These are phyloP conservation scores for Austroboletus niveus DNA, from an alignment of 1,284 basidiomycete genomes.

Conservation along the genomic window DNA sequence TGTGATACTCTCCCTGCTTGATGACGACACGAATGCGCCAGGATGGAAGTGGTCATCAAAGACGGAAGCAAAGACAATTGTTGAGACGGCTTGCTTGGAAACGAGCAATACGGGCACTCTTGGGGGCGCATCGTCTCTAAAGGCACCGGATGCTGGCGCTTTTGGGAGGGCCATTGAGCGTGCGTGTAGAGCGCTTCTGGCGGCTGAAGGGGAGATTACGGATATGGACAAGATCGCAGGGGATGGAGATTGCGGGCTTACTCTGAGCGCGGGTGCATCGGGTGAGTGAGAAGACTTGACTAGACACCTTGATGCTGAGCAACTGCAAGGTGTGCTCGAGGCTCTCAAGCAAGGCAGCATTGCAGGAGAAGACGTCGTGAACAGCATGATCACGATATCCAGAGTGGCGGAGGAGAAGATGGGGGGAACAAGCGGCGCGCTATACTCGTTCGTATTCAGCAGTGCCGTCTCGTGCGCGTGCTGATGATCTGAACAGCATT, in stretches of 20 bases:
- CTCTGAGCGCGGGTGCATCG: conserved; percentile 71
- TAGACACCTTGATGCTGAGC: neutral
- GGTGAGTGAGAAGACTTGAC: conserved; percentile 28
- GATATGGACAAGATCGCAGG: conserved; percentile 81
- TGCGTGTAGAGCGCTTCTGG: conserved; percentile 70
- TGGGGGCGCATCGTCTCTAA: conserved; percentile 28
- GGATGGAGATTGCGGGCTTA: conserved; percentile 80
- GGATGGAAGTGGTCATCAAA: conserved; percentile 81
- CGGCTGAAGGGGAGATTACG: conserved; percentile 86
- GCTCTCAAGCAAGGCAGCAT: conserved; percentile 30
- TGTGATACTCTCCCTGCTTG: conserved; percentile 74
- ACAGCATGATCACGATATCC: conserved; percentile 66
- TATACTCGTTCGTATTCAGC: conserved; percentile 71
- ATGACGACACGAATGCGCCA: conserved; percentile 70
- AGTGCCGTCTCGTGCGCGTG: neutral
- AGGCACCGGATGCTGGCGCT: conserved; percentile 41
- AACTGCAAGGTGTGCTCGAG: conserved; percentile 45
- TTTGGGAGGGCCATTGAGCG: conserved; percentile 61
- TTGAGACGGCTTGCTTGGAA: conserved; percentile 17
- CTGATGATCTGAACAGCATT: conserved; percentile 52
- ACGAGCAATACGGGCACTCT: conserved; percentile 17
- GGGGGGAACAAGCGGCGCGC: conserved; percentile 90
- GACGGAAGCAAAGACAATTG: conserved; percentile 31
- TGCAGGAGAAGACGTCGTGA: conserved; percentile 53
- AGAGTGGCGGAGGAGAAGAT: conserved; percentile 80